A percentile compares a stretch with the other conserved stretches of the same genome.
phyloP scores from a whole-genome alignment of 257 asterid genomes.

The Ehretia macrophylla region DNA sequence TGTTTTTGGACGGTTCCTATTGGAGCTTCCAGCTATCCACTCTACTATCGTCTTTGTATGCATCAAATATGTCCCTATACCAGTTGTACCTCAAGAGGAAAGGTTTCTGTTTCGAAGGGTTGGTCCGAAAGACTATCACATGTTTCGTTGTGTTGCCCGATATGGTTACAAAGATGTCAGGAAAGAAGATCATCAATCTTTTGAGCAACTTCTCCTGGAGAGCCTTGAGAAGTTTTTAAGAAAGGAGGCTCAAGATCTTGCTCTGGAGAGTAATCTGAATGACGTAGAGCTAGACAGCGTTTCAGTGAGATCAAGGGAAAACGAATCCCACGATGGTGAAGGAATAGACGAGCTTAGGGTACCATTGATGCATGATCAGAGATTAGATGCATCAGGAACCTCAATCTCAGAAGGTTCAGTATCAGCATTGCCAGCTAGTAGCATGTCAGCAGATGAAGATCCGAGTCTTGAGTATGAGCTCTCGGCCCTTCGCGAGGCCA shows the following conservation, averaged over 20 bases:
- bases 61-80: conserved; percentile 83
- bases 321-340: conserved; percentile 31
- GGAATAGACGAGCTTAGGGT: conserved; percentile 37
- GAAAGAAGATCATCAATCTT: conserved; percentile 80
- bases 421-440: conserved; percentile 44
- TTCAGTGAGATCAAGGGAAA: conserved; percentile 39
- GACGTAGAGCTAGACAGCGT: conserved; percentile 40
- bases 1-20: conserved; percentile 66
- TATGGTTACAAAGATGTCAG: conserved; percentile 89
- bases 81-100: conserved; percentile 89
- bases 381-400: conserved; percentile 20
- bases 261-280: conserved; percentile 37
- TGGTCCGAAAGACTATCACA: conserved; percentile 85
- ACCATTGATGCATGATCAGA: conserved; percentile 53
- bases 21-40: conserved; percentile 90
- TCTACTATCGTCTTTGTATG: conserved; percentile 78
- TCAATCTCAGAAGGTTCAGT: conserved; percentile 15
- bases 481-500: conserved; percentile 68
- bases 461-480: conserved; percentile 86
- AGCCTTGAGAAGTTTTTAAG: conserved; percentile 74
- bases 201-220: conserved; percentile 73
- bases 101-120: conserved; percentile 76
- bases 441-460: conserved; percentile 57
- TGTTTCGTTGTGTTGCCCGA: conserved; percentile 90
- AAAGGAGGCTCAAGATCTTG: conserved; percentile 73